Base-by-base conservation (phyloP, 805 yeast species). In the Candida tallmaniae region DNA sequence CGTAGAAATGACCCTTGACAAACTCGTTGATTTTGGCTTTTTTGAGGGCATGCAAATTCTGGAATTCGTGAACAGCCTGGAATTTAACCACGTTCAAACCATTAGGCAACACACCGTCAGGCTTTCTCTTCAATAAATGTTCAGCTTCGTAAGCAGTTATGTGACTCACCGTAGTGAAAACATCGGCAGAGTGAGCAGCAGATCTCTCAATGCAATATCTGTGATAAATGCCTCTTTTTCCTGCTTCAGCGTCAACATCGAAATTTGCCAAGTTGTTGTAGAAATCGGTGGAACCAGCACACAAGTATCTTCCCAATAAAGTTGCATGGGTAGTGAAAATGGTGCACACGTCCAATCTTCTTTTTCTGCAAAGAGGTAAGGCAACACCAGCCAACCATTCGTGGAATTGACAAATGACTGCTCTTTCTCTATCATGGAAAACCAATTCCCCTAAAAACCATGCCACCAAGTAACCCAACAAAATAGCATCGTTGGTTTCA, bases 341-440 rank as follows among this genome's bases (percentile, higher is more conserved):
- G 17, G 98, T 89, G 39, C 96, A 87, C 40, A 87, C 88, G 52
- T 90, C 98, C 39, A 90, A 81, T 51, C 87, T 76, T 52, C 97
- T 78, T 60, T 86, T 86, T 51, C 96, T 73, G 58, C 96, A 88
- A 38, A 90, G 68, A 0, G 98, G 97, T 40, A 93, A 67, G 0
- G 95, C 96, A 29, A 93, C 88, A 48, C 97, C 97, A 2, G 98
- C 97, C 39, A 90, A 73, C 98, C 98, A 90, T 65, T 90, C 98
- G 65, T 90, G 98, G 58, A 84, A 89, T 56, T 90, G 98, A 37
- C 93, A 80, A 41, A 90, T 80, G 33, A 93, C 88, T 0, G 97
- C 97, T 48, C 90, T 78, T 34, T 82, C 82, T 16, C 78, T 74
- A 58, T 93, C 95, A 50, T 80, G 78, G 54, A 70, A 78, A n/a